Conservation (phyloP, 768 basidiomycete species). For the Roridomyces roridus region DNA sequence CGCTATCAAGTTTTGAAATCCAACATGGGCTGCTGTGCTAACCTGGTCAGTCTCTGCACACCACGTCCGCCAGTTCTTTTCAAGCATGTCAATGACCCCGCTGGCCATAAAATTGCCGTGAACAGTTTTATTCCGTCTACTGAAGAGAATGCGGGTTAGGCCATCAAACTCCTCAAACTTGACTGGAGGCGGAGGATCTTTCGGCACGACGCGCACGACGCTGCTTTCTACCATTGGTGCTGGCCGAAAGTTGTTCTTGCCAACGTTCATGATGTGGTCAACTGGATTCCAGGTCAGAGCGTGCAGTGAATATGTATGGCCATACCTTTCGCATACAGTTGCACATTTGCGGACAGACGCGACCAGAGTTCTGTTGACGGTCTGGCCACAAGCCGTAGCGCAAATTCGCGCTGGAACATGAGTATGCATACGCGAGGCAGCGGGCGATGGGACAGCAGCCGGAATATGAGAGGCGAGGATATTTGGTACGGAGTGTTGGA, state of each 20-base stretch:
- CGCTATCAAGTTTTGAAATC: not conserved
- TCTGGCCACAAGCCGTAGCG: constrained; percentile 85
- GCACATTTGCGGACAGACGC: constrained; percentile 93
- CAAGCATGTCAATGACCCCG: constrained; percentile 93
- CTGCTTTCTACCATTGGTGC: constrained; percentile 93
- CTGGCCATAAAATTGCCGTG: constrained; percentile 93
- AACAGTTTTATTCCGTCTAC: constrained; percentile 87
- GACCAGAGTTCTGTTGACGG: constrained; percentile 92
- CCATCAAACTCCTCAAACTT: constrained; percentile 99
- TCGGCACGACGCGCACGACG: constrained; percentile 89
- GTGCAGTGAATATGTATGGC: not conserved
- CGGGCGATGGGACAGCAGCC: constrained; percentile 94
- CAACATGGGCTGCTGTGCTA: constrained; percentile 4
- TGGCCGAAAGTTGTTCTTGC: constrained; percentile 96
- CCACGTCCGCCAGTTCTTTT: constrained; percentile 94
- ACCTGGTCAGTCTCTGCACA: constrained; percentile 79
- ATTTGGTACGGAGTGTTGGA: constrained; percentile 99
- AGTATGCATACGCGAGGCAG: constrained; percentile 93
- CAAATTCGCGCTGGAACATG: constrained; percentile 99
- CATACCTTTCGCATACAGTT: constrained; percentile 82
- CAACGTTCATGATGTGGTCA: constrained; percentile 94
- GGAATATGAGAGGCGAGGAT: constrained; percentile 96
- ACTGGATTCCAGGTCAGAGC: constrained; percentile 43
- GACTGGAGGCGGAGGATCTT: constrained; percentile 94
- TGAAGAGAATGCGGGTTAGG: constrained; percentile 88